These are phyloP conservation scores for Aspergillus diversus DNA, from an alignment of 495 filamentous ascomycete species.

Conservation along the genomic window DNA sequence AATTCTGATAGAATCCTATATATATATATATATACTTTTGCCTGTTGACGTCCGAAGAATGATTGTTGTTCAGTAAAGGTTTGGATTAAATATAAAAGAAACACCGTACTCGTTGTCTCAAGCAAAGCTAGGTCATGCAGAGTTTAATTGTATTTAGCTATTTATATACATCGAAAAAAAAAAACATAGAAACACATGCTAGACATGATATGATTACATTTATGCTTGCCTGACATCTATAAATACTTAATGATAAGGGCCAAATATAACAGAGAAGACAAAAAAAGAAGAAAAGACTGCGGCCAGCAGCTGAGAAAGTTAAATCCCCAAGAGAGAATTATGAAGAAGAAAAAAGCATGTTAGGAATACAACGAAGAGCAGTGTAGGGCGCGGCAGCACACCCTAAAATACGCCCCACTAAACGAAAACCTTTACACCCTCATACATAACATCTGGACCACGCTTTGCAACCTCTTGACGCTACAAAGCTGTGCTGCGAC, in stretches of 20 bases:
- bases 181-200: slow-evolving; percentile 1
- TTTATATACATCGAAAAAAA: slow-evolving; percentile 2
- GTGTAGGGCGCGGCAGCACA: slow-evolving; percentile 1
- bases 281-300: slow-evolving; percentile 14
- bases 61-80: too few relatives aligned
- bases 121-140: too few relatives aligned
- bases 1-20: too few relatives aligned
- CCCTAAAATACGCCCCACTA: slow-evolving; percentile 13
- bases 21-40: too few relatives aligned
- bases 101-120: too few relatives aligned
- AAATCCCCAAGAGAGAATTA: background rate
- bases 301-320: slow-evolving; percentile 20
- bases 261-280: slow-evolving; percentile 16
- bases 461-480: slow-evolving; percentile 23
- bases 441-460: slow-evolving; percentile 20
- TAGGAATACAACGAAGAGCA: slow-evolving; percentile 30
- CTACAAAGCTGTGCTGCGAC: slow-evolving; percentile 25
- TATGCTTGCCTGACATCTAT: slow-evolving; percentile 21
- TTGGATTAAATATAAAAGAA: too few relatives aligned
- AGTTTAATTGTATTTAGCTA: background rate
- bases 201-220: slow-evolving; percentile 17
- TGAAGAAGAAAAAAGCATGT: slow-evolving; percentile 14
- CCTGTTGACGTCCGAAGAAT: too few relatives aligned
- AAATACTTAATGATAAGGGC: slow-evolving; percentile 15
- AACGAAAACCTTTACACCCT: slow-evolving; percentile 20